Evolutionary conservation across 371 early-diverging fungal genomes (phyloP).

Genomic region (Pancytospora philotis): DNA sequence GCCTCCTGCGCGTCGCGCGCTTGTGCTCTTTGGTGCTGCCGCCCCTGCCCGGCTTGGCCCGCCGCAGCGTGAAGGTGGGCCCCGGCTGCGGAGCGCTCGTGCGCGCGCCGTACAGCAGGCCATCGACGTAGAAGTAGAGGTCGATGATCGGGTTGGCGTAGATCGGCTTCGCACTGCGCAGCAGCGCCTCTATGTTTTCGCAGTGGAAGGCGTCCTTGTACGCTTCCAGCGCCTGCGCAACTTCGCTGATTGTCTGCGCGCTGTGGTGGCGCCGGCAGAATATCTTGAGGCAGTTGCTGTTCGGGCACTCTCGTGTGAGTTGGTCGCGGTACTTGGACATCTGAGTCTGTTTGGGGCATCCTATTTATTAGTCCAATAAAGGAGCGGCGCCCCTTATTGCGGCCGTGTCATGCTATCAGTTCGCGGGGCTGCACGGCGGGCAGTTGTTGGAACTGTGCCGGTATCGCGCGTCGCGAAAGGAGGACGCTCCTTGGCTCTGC

Average conservation of each 20-base stretch:
- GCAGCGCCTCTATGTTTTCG: constrained; percentile 15
- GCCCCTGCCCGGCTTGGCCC: neutral
- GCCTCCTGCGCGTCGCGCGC: neutral
- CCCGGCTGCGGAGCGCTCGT: neutral
- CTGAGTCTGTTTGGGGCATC: too few species aligned
- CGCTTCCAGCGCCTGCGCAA: constrained; percentile 8
- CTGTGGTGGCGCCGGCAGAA: constrained; percentile 22
- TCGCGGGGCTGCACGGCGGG: too few species aligned
- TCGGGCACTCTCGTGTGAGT: too few species aligned
- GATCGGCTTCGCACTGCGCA: neutral
- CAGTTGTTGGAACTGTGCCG: too few species aligned
- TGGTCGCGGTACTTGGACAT: too few species aligned
- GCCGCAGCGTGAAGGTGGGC: neutral
- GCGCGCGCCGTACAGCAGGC: neutral
- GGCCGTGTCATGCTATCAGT: too few species aligned
- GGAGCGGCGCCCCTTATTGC: too few species aligned
- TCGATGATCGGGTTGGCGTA: constrained; percentile 14
- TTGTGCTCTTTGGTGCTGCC: neutral
- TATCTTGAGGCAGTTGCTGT: constrained; percentile 14
- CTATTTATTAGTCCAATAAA: too few species aligned
- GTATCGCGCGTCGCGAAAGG: too few species aligned
- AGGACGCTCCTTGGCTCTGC: too few species aligned
- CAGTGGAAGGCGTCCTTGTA: constrained; percentile 37
- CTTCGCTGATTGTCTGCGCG: neutral
- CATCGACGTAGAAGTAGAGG: constrained; percentile 22